Evolutionary conservation across 176 grass and related monocot species (phyloP), one percentile per base, ranked within the genome.

Genomic region (Ensete glaucum): DNA sequence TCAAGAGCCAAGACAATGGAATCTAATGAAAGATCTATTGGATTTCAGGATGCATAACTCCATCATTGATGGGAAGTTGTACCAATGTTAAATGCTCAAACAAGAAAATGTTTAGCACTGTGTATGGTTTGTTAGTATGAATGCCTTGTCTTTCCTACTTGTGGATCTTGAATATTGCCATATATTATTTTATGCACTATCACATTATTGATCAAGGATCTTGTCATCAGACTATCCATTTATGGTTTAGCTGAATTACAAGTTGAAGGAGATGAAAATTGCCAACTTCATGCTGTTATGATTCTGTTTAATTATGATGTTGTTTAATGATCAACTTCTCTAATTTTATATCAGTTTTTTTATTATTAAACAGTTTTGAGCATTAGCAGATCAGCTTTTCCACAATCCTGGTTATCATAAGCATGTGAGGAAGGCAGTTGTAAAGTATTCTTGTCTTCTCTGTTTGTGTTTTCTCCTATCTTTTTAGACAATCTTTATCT

Each of bases 221-320:
- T 50, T 81, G 48, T 65, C 83, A 77, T 65, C 82, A 98, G 90
- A 71, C 76, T 98, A 74, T 82, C 76, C 53, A 87, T 86, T 67
- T 98, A 98, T 63, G 95, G 95, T 80, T 91, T 98, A 85, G 88
- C 95, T 76, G 95, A 93, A 87, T 87, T 89, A 20, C 95, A 93
- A 78, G 89, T 98, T 78, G 95, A 93, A 85, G 95, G 95, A 75
- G 95, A 98, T 81, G 95, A 90, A 54, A 98, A 98, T 78, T 98
- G 95, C 75, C 95, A 98, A 90, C 90, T 98, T 72, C 12, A 11
- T 77, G 26, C 22, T 4, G 53, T 3, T 64, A 50, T 17, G 16
- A 25, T 25, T 73, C 11, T 54, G 21, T 11, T 53, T 52, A n/a
- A 70, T 26, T 55, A 27, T 17, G 21, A 63, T 64, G 74, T 2